These are phyloP conservation scores for Emergomyces orientalis DNA, from an alignment of 2,329 filamentous ascomycete genomes.

Conservation along the genomic window DNA sequence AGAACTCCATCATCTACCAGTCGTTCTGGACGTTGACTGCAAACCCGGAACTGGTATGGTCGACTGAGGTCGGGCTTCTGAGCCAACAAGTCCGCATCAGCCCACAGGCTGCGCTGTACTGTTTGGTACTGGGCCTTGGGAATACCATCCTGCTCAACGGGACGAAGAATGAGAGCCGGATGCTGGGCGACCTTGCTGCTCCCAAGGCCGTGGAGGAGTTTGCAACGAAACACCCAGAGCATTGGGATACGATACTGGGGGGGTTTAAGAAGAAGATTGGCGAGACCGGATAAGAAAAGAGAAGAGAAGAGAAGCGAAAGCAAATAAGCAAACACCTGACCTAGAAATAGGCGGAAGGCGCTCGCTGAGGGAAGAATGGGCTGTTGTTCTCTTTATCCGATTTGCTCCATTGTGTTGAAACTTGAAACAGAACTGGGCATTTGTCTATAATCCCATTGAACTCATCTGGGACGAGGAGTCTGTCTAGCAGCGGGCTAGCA, in stretches of 20 bases:
- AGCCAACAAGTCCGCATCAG: conserved; percentile 37
- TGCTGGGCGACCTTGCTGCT: conserved; percentile 45
- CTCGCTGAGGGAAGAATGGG: neutral
- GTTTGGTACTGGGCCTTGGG: conserved; percentile 46
- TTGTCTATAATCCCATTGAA: neutral
- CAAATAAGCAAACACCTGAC: neutral
- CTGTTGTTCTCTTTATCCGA: neutral
- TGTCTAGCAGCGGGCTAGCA: neutral
- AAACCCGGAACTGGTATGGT: conserved; percentile 45
- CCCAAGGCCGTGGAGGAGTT: conserved; percentile 35
- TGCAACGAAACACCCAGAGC: conserved; percentile 36
- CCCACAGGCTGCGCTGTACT: conserved; percentile 45
- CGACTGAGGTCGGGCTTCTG: conserved; percentile 42
- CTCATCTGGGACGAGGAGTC: neutral
- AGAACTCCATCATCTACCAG: conserved; percentile 48
- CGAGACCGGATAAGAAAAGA: conserved; percentile 17
- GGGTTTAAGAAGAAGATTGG: conserved; percentile 40
- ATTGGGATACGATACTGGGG: conserved; percentile 43
- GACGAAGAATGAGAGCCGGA: conserved; percentile 44
- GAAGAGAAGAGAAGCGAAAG: neutral
- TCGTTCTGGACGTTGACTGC: conserved; percentile 54
- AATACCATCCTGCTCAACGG: conserved; percentile 47
- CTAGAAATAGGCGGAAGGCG: neutral
- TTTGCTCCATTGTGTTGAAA: neutral
- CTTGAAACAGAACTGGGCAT: neutral